Conservation (phyloP, 768 basidiomycete genomes). For the Tubosaeta sp. region DNA sequence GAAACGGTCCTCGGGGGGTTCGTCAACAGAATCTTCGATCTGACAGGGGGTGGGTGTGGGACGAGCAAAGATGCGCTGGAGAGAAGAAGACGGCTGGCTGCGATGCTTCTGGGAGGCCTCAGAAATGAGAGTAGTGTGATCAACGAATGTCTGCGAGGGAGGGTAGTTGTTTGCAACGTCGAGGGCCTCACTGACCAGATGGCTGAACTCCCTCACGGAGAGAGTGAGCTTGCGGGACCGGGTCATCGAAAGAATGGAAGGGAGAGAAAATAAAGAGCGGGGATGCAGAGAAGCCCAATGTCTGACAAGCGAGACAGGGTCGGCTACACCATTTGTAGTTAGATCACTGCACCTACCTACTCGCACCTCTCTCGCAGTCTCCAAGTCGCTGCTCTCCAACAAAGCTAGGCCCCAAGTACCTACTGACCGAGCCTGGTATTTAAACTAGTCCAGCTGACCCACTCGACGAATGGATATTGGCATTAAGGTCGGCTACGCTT, state of each 20-base stretch:
- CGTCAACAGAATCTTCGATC: constrained; percentile 5
- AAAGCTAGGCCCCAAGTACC: too few relatives aligned
- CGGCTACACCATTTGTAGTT: constrained; percentile 1
- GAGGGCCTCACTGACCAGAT: constrained; percentile 32
- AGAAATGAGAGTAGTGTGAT: constrained; percentile 18
- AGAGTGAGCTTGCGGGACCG: constrained; percentile 26
- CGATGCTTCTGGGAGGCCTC: constrained; percentile 15
- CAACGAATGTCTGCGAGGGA: constrained; percentile 21
- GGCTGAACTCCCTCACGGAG: constrained; percentile 31
- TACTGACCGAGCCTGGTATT: background rate
- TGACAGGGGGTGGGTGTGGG: constrained; percentile 13
- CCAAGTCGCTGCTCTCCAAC: too few relatives aligned
- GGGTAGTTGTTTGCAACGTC: constrained; percentile 13
- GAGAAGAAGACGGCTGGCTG: constrained; percentile 17
- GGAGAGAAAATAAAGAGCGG: constrained; percentile 5
- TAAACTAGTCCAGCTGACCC: too few relatives aligned
- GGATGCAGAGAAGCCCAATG: background rate
- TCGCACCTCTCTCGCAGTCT: too few relatives aligned
- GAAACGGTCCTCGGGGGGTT: constrained; percentile 7
- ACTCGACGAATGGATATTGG: too few relatives aligned
- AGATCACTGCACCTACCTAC: too few relatives aligned
- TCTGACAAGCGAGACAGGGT: constrained; percentile 19
- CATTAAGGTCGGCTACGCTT: too few relatives aligned
- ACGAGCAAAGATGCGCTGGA: constrained; percentile 31
- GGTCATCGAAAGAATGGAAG: constrained; percentile 17